phyloP scores from a whole-genome alignment of 306 rosid genomes.

The Fagus sylvatica region DNA sequence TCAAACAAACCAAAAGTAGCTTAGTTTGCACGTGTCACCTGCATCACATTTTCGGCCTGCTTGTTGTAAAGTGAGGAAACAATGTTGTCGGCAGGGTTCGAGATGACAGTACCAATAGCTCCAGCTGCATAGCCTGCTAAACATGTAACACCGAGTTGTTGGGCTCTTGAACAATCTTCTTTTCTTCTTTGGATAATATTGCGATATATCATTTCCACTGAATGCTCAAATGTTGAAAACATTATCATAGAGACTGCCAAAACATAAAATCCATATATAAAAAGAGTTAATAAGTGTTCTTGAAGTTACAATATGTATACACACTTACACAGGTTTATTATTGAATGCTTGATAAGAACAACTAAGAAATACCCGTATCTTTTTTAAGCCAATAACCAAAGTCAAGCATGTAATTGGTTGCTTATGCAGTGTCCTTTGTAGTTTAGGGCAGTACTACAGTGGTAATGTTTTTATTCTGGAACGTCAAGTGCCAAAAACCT shows the following conservation, averaged over 20 bases:
- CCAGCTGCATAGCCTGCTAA: conserved; percentile 69
- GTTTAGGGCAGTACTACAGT: background rate
- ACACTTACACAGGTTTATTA: background rate
- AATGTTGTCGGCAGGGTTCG: conserved; percentile 76
- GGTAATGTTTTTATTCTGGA: background rate
- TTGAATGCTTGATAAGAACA: background rate
- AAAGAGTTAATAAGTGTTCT: conserved; percentile 9
- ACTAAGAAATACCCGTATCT: background rate
- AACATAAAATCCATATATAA: background rate
- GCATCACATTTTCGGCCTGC: conserved; percentile 55
- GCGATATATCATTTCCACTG: conserved; percentile 55
- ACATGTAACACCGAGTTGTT: conserved; percentile 73
- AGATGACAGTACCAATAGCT: conserved; percentile 55
- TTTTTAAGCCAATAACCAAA: background rate
- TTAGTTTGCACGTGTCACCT: conserved; percentile 38
- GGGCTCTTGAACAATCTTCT: conserved; percentile 63
- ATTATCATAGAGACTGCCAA: conserved; percentile 61
- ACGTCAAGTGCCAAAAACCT: background rate
- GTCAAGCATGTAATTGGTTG: background rate
- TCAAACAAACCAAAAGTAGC: conserved; percentile 11
- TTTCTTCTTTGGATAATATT: conserved; percentile 46
- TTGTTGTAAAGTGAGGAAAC: conserved; percentile 65
- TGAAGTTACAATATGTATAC: background rate
- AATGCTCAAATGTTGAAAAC: conserved; percentile 78
- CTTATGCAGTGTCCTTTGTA: background rate